Conservation (phyloP, 495 filamentous ascomycete species). For the Astrocystis sublimbata region DNA sequence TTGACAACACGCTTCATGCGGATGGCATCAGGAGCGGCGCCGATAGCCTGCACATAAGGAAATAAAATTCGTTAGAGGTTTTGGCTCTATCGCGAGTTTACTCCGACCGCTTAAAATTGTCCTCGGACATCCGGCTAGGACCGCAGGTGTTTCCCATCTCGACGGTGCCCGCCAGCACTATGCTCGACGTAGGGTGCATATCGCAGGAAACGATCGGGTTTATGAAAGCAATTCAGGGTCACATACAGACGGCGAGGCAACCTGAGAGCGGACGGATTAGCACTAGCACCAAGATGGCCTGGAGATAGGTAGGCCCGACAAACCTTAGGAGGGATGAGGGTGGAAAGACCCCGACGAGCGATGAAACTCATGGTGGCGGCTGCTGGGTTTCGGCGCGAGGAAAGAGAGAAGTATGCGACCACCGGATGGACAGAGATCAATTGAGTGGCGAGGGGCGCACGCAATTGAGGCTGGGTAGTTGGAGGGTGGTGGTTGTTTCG, state of each 20-base stretch:
- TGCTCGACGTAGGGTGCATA: background rate
- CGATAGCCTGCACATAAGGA: slow-evolving; percentile 92
- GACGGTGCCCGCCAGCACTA: background rate
- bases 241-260: slow-evolving; percentile 94
- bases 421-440: slow-evolving; percentile 25
- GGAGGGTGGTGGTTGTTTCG: slow-evolving; percentile 27
- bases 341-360: slow-evolving; percentile 85
- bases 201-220: background rate
- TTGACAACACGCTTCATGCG: slow-evolving; percentile 94
- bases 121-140: background rate
- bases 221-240: background rate
- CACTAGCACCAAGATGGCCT: slow-evolving; percentile 1
- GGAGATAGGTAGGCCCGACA: slow-evolving; percentile 35
- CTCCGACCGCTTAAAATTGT: background rate
- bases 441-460: slow-evolving; percentile 26
- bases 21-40: slow-evolving; percentile 88
- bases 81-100: background rate
- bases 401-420: slow-evolving; percentile 20
- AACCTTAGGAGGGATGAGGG: slow-evolving; percentile 98
- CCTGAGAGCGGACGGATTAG: slow-evolving; percentile 38
- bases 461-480: slow-evolving; percentile 29
- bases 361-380: slow-evolving; percentile 85
- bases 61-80: slow-evolving; percentile 36
- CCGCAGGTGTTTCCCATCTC: background rate
- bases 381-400: slow-evolving; percentile 27